Evolutionary conservation across 495 filamentous ascomycete species (phyloP), one percentile per base, ranked within the genome.

Genomic region (Echria macrotheca): DNA sequence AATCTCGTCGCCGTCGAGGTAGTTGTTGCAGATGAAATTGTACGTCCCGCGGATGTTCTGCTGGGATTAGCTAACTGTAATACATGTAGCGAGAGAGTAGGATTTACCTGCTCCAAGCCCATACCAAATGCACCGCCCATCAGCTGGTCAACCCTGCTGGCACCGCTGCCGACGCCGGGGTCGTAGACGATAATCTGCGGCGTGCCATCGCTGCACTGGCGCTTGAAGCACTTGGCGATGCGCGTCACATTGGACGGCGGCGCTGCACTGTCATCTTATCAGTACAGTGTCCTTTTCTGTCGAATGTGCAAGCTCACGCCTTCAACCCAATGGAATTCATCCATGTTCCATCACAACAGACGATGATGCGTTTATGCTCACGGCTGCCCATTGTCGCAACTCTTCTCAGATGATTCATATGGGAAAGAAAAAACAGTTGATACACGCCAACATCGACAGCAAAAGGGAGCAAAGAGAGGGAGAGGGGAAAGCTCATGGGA

Each of bases 1-100:
- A 24, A 87, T 83, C 49, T 80, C 74, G 57, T 87, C 83, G 15
- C 76, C 75, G 18, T 72, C 71, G 17, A 71, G 63, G 53, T 77
- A 85, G 67, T 87, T 87, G 43, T 75, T 76, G 32, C 72, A 70
- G 33, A 85, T 55, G 58, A 85, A 85, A 25, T 72, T 74, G 63
- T 87, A 87, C 1, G 73, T 77, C 57, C 82, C 77, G 8, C 79
- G 69, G 38, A 87, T 78, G 52, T 83, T 58, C 55, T 61, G n/a
- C n/a, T n/a, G n/a, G n/a, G n/a, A n/a, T n/a, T n/a, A n/a, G n/a
- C n/a, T n/a, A n/a, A n/a, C n/a, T n/a, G n/a, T n/a, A n/a, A n/a
- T n/a, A n/a, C n/a, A n/a, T n/a, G n/a, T n/a, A n/a, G n/a, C n/a
- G n/a, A n/a, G n/a, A n/a, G n/a, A n/a, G n/a, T n/a, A n/a, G n/a